Percentiles rank a stretch among this genome's conserved stretches.
phyloP scores from a whole-genome alignment of 371 early-diverging fungal genomes.

The Rhizopus sp. region DNA sequence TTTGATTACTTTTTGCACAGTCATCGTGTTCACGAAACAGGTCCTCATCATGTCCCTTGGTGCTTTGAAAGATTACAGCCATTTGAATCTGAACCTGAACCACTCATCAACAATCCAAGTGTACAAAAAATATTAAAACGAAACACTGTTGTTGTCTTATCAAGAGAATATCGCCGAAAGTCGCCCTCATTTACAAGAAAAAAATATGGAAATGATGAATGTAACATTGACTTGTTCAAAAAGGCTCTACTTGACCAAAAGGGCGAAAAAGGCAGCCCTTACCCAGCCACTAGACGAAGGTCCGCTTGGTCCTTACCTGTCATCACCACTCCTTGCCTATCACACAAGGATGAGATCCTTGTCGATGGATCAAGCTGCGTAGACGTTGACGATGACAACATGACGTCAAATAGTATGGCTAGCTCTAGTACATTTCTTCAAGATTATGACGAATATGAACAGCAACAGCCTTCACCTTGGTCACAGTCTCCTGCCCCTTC shows the following conservation, averaged over 20 bases:
- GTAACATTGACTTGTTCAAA: constrained; percentile 35
- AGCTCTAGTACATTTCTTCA: constrained; percentile 24
- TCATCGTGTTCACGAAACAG: constrained; percentile 21
- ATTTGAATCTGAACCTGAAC: constrained; percentile 58
- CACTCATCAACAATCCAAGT: constrained; percentile 53
- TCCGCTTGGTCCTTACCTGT: constrained; percentile 29
- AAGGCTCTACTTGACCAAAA: constrained; percentile 38
- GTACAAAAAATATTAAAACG: constrained; percentile 53
- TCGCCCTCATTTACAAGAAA: constrained; percentile 18
- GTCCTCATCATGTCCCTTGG: constrained; percentile 32
- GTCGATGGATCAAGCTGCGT: constrained; percentile 34
- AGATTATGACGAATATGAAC: constrained; percentile 52
- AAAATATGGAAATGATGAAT: constrained; percentile 23
- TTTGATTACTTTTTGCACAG: constrained; percentile 41
- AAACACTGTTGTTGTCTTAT: constrained; percentile 53
- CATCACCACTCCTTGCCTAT: constrained; percentile 39
- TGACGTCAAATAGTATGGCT: constrained; percentile 8
- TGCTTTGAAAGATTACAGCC: constrained; percentile 60
- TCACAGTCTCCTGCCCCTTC: constrained; percentile 68
- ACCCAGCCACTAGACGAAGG: constrained; percentile 7
- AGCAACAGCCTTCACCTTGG: constrained; percentile 59
- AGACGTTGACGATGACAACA: constrained; percentile 24
- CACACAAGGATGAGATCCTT: constrained; percentile 34
- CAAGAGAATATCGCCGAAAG: constrained; percentile 53
- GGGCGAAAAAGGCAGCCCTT: constrained; percentile 21